Conservation (phyloP, 139 green algal genomes). For the Bryopsis sp. region DNA sequence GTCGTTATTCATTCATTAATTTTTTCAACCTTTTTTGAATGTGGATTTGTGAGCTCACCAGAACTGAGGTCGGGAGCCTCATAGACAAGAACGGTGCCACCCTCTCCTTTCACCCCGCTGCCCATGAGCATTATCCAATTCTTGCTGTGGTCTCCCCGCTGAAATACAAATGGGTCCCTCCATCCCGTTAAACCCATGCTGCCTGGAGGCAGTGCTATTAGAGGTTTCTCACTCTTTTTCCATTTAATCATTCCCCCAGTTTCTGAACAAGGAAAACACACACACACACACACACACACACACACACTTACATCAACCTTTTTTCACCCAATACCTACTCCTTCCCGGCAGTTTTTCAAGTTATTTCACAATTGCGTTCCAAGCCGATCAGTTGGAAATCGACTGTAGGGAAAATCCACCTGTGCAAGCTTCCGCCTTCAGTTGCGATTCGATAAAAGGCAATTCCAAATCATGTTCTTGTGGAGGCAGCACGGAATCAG, state of each 20-base stretch:
- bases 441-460: slow-evolving; percentile 54
- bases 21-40: too few relatives aligned
- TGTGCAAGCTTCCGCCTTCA: slow-evolving; percentile 28
- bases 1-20: too few relatives aligned
- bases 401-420: too few relatives aligned
- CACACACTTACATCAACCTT: too few relatives aligned
- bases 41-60: too few relatives aligned
- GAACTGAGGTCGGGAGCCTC: too few relatives aligned
- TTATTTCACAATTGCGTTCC: too few relatives aligned
- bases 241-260: slow-evolving; percentile 46
- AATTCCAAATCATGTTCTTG: slow-evolving; percentile 24
- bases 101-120: slow-evolving; percentile 48
- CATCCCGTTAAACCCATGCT: slow-evolving; percentile 49
- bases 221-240: slow-evolving; percentile 42
- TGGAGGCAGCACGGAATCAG: background rate
- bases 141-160: slow-evolving; percentile 1
- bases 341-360: too few relatives aligned
- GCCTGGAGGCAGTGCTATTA: slow-evolving; percentile 41
- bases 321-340: too few relatives aligned
- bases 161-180: slow-evolving; percentile 72
- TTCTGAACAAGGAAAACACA: too few relatives aligned
- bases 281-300: too few relatives aligned
- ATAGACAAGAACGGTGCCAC: slow-evolving; percentile 58
- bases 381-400: too few relatives aligned
- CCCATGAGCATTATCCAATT: slow-evolving; percentile 63